Evolutionary conservation across 192 early-diverging fungal genomes (phyloP).

Genomic region (Funneliformis geosporum): DNA sequence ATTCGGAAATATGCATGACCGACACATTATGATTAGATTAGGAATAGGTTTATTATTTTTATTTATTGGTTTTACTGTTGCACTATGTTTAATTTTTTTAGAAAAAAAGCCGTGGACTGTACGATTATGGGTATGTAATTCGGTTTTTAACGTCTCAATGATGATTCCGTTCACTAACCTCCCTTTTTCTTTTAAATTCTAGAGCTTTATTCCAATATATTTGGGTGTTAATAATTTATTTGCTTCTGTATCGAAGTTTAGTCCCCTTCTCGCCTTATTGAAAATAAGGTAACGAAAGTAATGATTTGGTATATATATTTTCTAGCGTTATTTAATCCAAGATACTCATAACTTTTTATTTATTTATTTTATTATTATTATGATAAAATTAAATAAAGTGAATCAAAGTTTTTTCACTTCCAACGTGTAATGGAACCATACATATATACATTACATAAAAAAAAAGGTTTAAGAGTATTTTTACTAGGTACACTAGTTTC

Average conservation of each 20-base stretch:
- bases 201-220: constrained; percentile 32
- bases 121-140: constrained; percentile 52
- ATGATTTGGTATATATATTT: background rate
- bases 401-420: constrained; percentile 22
- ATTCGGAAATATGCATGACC: constrained; percentile 56
- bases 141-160: background rate
- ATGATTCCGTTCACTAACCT: background rate
- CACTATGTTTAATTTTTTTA: constrained; percentile 56
- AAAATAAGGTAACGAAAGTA: constrained; percentile 25
- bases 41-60: constrained; percentile 53
- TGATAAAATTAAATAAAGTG: constrained; percentile 8
- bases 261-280: constrained; percentile 20
- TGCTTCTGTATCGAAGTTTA: constrained; percentile 19
- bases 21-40: constrained; percentile 48
- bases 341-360: background rate
- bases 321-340: background rate
- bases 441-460: constrained; percentile 28
- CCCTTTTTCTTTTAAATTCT: background rate
- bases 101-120: constrained; percentile 42
- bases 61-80: constrained; percentile 54
- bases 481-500: constrained; percentile 10
- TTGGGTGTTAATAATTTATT: constrained; percentile 22
- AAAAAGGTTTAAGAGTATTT: constrained; percentile 19
- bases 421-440: constrained; percentile 20
- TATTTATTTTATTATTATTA: background rate